Conservation (phyloP, 345 rosid species). For the Melastoma malabathricum region DNA sequence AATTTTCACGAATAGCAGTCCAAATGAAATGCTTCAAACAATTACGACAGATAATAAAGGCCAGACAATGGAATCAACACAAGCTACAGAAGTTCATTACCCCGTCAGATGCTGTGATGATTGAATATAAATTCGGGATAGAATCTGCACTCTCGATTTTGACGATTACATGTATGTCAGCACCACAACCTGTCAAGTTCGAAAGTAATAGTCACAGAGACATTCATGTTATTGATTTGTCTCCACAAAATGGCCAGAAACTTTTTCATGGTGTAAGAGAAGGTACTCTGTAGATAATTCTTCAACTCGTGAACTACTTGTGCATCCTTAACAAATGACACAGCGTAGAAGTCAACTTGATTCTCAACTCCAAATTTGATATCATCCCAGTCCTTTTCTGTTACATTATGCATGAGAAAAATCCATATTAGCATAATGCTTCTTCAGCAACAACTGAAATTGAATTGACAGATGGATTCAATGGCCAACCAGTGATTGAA, state of each 20-base stretch:
- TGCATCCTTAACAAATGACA: slow-evolving; percentile 97
- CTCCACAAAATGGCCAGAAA: not conserved
- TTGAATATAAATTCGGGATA: slow-evolving; percentile 82
- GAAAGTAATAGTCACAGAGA: slow-evolving; percentile 4
- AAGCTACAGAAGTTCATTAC: slow-evolving; percentile 19
- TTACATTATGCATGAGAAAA: slow-evolving; percentile 5
- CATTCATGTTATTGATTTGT: too few species aligned
- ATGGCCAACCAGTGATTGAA: slow-evolving; percentile 67
- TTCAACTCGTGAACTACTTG: slow-evolving; percentile 97
- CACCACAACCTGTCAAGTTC: slow-evolving; percentile 46
- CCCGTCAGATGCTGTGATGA: slow-evolving; percentile 98
- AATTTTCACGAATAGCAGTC: too few species aligned
- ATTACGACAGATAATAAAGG: not conserved
- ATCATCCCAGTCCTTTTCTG: slow-evolving; percentile 99
- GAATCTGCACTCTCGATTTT: slow-evolving; percentile 98
- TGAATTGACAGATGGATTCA: not conserved
- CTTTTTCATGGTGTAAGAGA: not conserved
- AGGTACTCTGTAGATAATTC: slow-evolving; percentile 65
- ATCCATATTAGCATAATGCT: not conserved
- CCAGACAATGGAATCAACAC: too few species aligned
- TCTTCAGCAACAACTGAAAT: not conserved
- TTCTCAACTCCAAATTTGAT: slow-evolving; percentile 97
- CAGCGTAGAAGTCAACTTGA: slow-evolving; percentile 90
- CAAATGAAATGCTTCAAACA: too few species aligned
- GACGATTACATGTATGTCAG: slow-evolving; percentile 82